Evolutionary conservation across 2,329 filamentous ascomycete species (phyloP), one percentile per base, ranked within the genome.

Genomic region (Aspergillus sp.): DNA sequence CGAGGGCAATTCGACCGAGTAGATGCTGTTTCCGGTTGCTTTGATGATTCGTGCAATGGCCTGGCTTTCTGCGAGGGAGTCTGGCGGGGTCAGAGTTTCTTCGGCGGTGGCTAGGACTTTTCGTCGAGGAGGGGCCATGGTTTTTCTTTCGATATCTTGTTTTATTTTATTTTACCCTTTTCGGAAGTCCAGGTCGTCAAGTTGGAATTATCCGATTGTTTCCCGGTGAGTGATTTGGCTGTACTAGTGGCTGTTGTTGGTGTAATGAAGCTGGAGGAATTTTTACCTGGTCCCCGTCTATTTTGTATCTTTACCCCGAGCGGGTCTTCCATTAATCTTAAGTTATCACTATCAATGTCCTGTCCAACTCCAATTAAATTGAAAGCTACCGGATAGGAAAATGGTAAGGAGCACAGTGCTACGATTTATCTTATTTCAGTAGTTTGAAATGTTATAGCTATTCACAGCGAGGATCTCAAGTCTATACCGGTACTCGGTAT

Each of bases 1-100:
- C 57, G 76, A 75, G 27, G 90, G 82, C 29, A 90, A 73, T 61
- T 83, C 77, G 61, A 91, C 88, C 39, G 79, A 79, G 74, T 94
- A 97, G 38, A 94, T 75, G 66, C 86, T 94, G 72, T 95, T 95
- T 55, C 91, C 91, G 56, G 89, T 85, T 39, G 85, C 85, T 66
- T 87, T 86, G 61, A 86, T 71, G 48, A 96, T 83, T 48, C 83
- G 85, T 12, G 86, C 88, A 49, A 98, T 79, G 44, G 75, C 74
- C 60, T 83, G 78, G 30, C 65, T 66, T n/a, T 68, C 57, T 4
- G 70, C 49, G 19, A 84, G 68, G 5, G 64, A 60, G 48, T 70
- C 63, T 73, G 90, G 72, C 63, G 84, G 66, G 63, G 72, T 66
- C 70, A 81, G 64, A 73, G 82, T 75, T 66, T 87, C 84, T 62